A percentile compares a stretch with the other conserved stretches of the same genome.
These are phyloP conservation scores for Arachnopeziza araneosa DNA, from an alignment of 2,329 filamentous ascomycete genomes.

Conservation along the genomic window DNA sequence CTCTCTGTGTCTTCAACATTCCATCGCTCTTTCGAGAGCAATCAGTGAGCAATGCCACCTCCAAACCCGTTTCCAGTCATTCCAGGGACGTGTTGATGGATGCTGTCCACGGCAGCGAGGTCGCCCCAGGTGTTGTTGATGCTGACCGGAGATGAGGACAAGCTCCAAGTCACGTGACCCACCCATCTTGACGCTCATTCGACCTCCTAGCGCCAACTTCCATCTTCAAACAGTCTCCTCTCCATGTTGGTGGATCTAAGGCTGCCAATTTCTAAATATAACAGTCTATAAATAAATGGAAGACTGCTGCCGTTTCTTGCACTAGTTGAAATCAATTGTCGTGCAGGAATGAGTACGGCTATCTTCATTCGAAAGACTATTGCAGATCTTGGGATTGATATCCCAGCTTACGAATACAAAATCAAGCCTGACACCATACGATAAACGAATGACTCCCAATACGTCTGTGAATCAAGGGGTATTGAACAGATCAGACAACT, in stretches of 20 bases:
- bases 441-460: neutral
- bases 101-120: neutral
- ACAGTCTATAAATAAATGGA: too few species aligned
- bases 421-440: neutral
- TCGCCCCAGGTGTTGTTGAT: neutral
- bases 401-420: neutral
- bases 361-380: too few species aligned
- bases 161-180: neutral
- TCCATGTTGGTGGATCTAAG: too few species aligned
- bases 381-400: too few species aligned
- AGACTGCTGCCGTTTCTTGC: too few species aligned
- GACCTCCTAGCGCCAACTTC: neutral
- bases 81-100: neutral
- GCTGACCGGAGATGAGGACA: neutral
- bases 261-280: too few species aligned
- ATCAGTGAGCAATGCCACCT: neutral
- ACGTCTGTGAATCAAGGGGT: neutral
- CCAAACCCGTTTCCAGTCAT: neutral
- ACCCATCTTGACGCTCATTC: neutral
- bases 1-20: neutral
- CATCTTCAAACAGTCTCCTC: too few species aligned
- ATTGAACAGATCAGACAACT: conserved; percentile 10
- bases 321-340: too few species aligned
- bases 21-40: neutral
- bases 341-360: too few species aligned